These are phyloP conservation scores for Canavalia gladiata DNA, from an alignment of 306 rosid genomes.

Conservation along the genomic window DNA sequence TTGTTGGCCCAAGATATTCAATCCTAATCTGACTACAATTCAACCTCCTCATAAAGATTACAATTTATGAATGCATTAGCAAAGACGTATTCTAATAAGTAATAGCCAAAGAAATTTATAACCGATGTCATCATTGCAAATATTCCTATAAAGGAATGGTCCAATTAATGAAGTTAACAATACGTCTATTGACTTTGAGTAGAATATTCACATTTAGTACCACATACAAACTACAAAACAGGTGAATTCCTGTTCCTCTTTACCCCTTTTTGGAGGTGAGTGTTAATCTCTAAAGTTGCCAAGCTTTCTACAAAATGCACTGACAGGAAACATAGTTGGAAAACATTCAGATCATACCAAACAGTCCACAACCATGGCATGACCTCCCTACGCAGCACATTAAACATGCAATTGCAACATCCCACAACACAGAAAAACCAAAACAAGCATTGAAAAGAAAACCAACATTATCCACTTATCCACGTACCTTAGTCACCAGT, in stretches of 20 bases:
- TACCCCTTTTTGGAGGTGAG: not conserved
- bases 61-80: constrained; percentile 4
- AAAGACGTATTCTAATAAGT: not conserved
- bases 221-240: not conserved
- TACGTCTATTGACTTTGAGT: not conserved
- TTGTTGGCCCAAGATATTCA: not conserved
- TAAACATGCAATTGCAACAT: constrained; percentile 12
- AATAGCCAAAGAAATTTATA: not conserved
- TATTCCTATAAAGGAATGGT: not conserved
- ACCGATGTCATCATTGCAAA: not conserved
- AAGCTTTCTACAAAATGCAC: constrained; percentile 9
- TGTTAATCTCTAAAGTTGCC: not conserved
- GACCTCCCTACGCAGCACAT: not conserved
- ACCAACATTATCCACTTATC: not conserved
- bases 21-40: not conserved
- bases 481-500: not conserved
- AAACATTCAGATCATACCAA: constrained; percentile 16
- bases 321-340: not conserved
- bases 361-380: not conserved
- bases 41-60: not conserved
- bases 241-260: not conserved
- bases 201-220: not conserved
- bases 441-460: constrained; percentile 1
- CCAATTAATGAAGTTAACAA: not conserved
- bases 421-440: not conserved